Conservation (phyloP, 345 rosid species). For the Populus ilicifolia region DNA sequence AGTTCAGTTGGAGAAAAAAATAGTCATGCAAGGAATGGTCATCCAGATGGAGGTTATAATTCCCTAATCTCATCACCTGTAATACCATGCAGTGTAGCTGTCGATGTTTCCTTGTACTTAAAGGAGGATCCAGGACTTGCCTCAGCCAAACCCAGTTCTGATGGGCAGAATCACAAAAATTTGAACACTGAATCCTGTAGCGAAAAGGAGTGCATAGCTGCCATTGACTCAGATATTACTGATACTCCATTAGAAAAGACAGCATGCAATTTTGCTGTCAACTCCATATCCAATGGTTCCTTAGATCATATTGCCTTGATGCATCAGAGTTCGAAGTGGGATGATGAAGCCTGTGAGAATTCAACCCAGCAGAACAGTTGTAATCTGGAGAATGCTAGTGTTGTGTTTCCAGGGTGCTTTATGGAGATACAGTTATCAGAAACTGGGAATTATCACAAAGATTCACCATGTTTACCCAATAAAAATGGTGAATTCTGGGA, state of each 20-base stretch:
- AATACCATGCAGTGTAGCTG: slow-evolving; percentile 16
- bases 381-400: slow-evolving; percentile 31
- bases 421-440: slow-evolving; percentile 38
- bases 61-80: slow-evolving; percentile 27
- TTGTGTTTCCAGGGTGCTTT: slow-evolving; percentile 25
- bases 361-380: slow-evolving; percentile 34
- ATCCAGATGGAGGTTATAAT: slow-evolving; percentile 32
- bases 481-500: slow-evolving; percentile 29
- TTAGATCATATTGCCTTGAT: slow-evolving; percentile 22
- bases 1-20: slow-evolving; percentile 32
- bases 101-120: slow-evolving; percentile 27
- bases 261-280: slow-evolving; percentile 34
- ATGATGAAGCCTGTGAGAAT: slow-evolving; percentile 38
- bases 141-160: slow-evolving; percentile 30
- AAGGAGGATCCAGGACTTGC: slow-evolving; percentile 30
- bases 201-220: slow-evolving; percentile 33
- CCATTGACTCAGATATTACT: slow-evolving; percentile 30
- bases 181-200: slow-evolving; percentile 28
- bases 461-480: slow-evolving; percentile 18
- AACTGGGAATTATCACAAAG: slow-evolving; percentile 35
- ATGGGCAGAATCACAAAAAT: slow-evolving; percentile 29
- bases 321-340: slow-evolving; percentile 29
- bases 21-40: slow-evolving; percentile 20
- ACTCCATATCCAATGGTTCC: slow-evolving; percentile 37
- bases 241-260: slow-evolving; percentile 36